Percentiles rank a stretch among this genome's conserved stretches.
Evolutionary conservation across 345 rosid species (phyloP).

Genomic region (Psidium friedrichsthalianum): DNA sequence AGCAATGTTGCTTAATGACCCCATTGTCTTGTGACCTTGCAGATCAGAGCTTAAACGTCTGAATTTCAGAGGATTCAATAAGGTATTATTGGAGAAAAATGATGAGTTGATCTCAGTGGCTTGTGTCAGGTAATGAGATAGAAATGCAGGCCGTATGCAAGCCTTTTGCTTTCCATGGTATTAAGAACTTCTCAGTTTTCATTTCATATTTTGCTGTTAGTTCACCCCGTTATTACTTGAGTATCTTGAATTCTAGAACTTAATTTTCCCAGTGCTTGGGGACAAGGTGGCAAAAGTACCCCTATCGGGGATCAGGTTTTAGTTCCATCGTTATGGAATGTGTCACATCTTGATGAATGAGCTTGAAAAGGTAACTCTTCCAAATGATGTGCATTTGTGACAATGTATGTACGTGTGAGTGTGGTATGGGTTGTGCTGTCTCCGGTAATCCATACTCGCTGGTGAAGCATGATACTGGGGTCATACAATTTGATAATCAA

Average conservation of each 20-base stretch:
- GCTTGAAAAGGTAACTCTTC: slow-evolving; percentile 30
- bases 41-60: slow-evolving; percentile 30
- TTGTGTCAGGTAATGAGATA: slow-evolving; percentile 19
- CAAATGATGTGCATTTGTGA: neutral
- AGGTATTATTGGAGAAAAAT: slow-evolving; percentile 36
- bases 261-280: slow-evolving; percentile 18
- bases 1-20: neutral
- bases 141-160: neutral
- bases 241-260: neutral
- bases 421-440: neutral
- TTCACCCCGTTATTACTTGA: neutral
- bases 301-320: slow-evolving; percentile 32
- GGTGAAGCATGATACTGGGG: neutral
- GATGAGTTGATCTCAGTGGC: slow-evolving; percentile 49
- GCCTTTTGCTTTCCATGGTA: neutral
- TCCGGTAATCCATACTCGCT: neutral
- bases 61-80: slow-evolving; percentile 51
- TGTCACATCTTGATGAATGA: slow-evolving; percentile 32
- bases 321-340: slow-evolving; percentile 35
- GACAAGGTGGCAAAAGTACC: slow-evolving; percentile 48
- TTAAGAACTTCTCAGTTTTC: neutral
- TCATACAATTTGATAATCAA: neutral
- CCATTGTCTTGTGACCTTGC: neutral
- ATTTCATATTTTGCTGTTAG: neutral
- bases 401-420: neutral